Conservation (phyloP, 768 basidiomycete genomes). For the Boletus rubroflammeus region DNA sequence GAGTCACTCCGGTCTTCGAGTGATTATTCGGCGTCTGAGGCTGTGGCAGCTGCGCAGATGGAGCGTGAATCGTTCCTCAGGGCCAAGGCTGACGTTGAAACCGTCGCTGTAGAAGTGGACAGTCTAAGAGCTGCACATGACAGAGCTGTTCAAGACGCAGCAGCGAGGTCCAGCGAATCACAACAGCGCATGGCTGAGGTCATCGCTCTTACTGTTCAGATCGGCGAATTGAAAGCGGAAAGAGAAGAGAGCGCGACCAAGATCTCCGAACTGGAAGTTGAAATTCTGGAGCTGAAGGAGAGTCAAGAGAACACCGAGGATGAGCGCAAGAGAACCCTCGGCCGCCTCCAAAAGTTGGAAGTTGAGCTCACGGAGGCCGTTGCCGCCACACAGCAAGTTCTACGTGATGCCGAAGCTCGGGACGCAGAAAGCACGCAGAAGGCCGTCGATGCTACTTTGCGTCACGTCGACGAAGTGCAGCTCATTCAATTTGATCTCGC, state of each 20-base stretch:
- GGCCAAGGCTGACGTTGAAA: slow-evolving; percentile 58
- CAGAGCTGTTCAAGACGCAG: slow-evolving; percentile 45
- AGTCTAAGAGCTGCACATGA: slow-evolving; percentile 49
- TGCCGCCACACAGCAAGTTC: slow-evolving; percentile 45
- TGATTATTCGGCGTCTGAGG: slow-evolving; percentile 40
- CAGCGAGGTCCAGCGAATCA: slow-evolving; percentile 43
- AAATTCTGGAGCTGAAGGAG: slow-evolving; percentile 75
- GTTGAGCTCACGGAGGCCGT: slow-evolving; percentile 48
- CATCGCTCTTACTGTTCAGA: slow-evolving; percentile 44
- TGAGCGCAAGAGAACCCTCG: slow-evolving; percentile 42
- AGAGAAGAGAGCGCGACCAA: slow-evolving; percentile 69
- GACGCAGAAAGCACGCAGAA: slow-evolving; percentile 42
- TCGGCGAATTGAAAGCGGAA: slow-evolving; percentile 54
- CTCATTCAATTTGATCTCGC: slow-evolving; percentile 43
- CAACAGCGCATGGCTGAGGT: slow-evolving; percentile 44
- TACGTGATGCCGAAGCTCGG: slow-evolving; percentile 45
- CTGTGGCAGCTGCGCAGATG: slow-evolving; percentile 48
- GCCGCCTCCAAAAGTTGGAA: slow-evolving; percentile 50
- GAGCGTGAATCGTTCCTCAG: slow-evolving; percentile 64
- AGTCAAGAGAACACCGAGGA: slow-evolving; percentile 63
- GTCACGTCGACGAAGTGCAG: slow-evolving; percentile 47
- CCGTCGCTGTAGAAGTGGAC: slow-evolving; percentile 50
- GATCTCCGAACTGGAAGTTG: slow-evolving; percentile 78
- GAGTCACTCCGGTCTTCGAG: slow-evolving; percentile 47
- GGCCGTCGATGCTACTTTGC: slow-evolving; percentile 38